Base-by-base conservation (phyloP, 2,329 filamentous ascomycete genomes). In the Phyllosticta capitalensis region DNA sequence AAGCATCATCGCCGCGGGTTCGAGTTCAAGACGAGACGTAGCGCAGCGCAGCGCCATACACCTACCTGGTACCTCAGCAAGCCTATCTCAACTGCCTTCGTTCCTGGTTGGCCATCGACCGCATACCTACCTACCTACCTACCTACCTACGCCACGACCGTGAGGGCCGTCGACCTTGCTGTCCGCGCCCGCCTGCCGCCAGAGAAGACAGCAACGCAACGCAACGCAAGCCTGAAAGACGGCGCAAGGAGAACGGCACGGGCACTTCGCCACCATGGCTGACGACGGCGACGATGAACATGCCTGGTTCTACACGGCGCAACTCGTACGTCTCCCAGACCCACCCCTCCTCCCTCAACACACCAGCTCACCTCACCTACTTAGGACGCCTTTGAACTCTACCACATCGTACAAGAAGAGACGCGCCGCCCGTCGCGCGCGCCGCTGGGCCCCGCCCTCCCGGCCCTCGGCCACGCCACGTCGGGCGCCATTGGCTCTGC, bases 401-500 rank as follows among this genome's bases (percentile, higher is more conserved):
- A 75, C 63, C 74, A 76, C 54, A 66, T 75, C 61, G 64, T 68
- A 14, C 72, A 75, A 52, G 75, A 78, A 61, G 66, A 68, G 28
- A 59, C 62, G 17, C 61, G 61, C 17, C 28, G 28, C 2, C 55
- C 61, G 17, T 56, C 49, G 12, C 12, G 62, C 3, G 60, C 64
- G 14, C 66, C 67, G 7, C 61, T 69, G 53, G 75, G 76, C 2
- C 78, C 81, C 21, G 78, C 78, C 0, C 73, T 94, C 4, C 87
- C 89, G 55, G 89, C 90, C 33, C 77, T 95, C 9, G 88, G 89
- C 52, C 90, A 95, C 76, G 91, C 89, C 58, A 73, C 89, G 30
- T 90, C 90, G 3, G 91, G 91, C 56, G 88, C 89, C 5, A 77
- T 85, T 0, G 90, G 90, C 38, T 88, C 89, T 0, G 87, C 89